These are phyloP conservation scores for Hyphodiscus hymeniophilus DNA, from an alignment of 495 filamentous ascomycete species.

Conservation along the genomic window DNA sequence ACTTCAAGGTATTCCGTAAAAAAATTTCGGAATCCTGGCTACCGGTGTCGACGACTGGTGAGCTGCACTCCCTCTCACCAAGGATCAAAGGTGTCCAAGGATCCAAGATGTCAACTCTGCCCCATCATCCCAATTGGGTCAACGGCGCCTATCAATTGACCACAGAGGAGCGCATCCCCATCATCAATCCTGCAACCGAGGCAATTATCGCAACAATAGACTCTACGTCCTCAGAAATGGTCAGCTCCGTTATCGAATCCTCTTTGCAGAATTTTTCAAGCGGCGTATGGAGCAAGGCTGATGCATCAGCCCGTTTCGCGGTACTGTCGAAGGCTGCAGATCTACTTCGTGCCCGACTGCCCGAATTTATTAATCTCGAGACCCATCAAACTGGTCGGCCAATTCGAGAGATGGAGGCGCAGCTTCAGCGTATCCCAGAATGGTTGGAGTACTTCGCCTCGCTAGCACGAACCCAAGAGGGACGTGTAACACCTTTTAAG, in stretches of 20 bases:
- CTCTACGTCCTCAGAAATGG: constrained; percentile 1
- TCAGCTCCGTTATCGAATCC: constrained; percentile 6
- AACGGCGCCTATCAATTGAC: constrained; percentile 7
- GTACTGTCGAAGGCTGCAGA: constrained; percentile 48
- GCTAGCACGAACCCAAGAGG: constrained; percentile 50
- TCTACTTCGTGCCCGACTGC: constrained; percentile 39
- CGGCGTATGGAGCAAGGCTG: constrained; percentile 50
- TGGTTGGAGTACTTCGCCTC: constrained; percentile 61
- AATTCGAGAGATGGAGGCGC: constrained; percentile 56
- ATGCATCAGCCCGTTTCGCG: constrained; percentile 42
- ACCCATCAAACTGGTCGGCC: constrained; percentile 54
- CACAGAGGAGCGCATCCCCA: constrained; percentile 2
- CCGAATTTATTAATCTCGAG: constrained; percentile 46
- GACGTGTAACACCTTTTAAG: constrained; percentile 49
- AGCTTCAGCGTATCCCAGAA: constrained; percentile 50
- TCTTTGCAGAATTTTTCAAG: constrained; percentile 32
- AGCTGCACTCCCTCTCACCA: too few relatives aligned
- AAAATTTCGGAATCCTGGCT: too few relatives aligned
- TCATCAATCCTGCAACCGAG: constrained; percentile 15
- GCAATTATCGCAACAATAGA: constrained; percentile 11
- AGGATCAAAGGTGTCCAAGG: too few relatives aligned
- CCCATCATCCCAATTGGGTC: constrained; percentile 14
- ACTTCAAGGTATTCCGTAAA: too few relatives aligned
- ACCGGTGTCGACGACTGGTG: too few relatives aligned
- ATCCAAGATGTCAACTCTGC: background rate